Conservation (phyloP, 257 asterid genomes). For the Lithospermum erythrorhizon region DNA sequence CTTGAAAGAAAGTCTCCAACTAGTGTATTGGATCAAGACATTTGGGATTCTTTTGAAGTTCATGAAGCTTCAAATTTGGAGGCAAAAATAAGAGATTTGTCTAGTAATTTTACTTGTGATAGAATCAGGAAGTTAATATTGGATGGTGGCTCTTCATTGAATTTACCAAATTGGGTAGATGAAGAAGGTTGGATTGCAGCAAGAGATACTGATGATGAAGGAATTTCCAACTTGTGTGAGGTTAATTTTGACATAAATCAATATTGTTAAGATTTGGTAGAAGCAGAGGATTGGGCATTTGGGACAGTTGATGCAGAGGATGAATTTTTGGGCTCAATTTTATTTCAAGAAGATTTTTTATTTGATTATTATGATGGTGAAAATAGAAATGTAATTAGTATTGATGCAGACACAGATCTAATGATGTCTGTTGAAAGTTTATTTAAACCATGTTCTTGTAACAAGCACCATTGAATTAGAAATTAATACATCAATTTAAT, state of each 20-base stretch:
- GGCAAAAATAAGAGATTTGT: conserved; percentile 1
- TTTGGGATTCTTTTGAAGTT: conserved; percentile 58
- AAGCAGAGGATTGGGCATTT: conserved; percentile 6
- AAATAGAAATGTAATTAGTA: conserved; percentile 13
- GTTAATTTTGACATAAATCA: conserved; percentile 2
- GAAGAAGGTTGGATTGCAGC: conserved; percentile 63
- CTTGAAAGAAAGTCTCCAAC: conserved; percentile 52
- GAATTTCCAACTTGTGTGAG: conserved; percentile 3
- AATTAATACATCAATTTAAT: conserved; percentile 4
- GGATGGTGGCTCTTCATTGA: conserved; percentile 6
- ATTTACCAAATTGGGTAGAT: conserved; percentile 28
- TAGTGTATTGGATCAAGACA: conserved; percentile 46
- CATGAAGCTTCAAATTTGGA: conserved; percentile 15
- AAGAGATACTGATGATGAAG: conserved; percentile 34
- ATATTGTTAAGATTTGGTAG: conserved; percentile 12
- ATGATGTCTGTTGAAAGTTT: conserved; percentile 7
- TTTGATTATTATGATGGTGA: conserved; percentile 22
- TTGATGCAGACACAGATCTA: conserved; percentile 8
- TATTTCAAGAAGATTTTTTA: conserved; percentile 16
- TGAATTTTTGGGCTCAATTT: conserved; percentile 13
- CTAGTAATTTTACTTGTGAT: conserved; percentile 23
- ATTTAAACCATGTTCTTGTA: conserved; percentile 18
- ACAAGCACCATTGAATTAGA: conserved; percentile 9
- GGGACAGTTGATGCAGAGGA: conserved; percentile 13
- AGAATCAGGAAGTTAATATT: conserved; percentile 36